Evolutionary conservation across 306 rosid genomes (phyloP), one percentile per base, ranked within the genome.

Genomic region (Crotalaria pallida): DNA sequence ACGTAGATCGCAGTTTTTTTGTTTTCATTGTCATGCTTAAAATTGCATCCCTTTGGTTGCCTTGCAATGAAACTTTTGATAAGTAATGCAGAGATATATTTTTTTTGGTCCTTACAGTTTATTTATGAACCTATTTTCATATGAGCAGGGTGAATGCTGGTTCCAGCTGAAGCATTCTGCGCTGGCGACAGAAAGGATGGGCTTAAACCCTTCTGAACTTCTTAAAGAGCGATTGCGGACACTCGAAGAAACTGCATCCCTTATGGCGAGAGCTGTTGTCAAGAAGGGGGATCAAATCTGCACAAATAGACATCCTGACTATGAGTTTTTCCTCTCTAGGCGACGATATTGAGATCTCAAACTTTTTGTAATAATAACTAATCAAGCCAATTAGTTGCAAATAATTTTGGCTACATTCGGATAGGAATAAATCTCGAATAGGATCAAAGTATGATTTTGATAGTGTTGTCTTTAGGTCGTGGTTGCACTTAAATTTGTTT

Each of bases 101-200:
- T 13, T 31, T 38, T 19, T 27, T 31, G 52, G 81, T n/a, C n/a
- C 58, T 66, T 18, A 43, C 41, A 47, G 15, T 12, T 11, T 19
- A 49, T 10, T 26, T 40, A 19, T 55, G 21, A 33, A 43, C 29
- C 53, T 44, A 1, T 82, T 82, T 11, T 74, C 58, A 56, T 56
- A 58, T 75, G 78, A 79, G 64, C 88, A 91, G 97, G 83, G 79
- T 53, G 97, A 92, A 76, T 87, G 96, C 85, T 92, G 94, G 96
- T 89, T 88, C 74, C 75, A 79, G 79, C 62, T 76, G 60, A 77
- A 72, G 44, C 82, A 58, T 27, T 79, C 86, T 26, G 76, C 78
- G 2, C 43, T 5, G 26, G 7, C 66, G 16, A 71, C 84, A 6
- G 75, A 59, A 70, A 34, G 64, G 38, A 6, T 77, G 10, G 77